phyloP scores from a whole-genome alignment of 164 flowering plant genomes.

The Chimonanthus salicifolius region DNA sequence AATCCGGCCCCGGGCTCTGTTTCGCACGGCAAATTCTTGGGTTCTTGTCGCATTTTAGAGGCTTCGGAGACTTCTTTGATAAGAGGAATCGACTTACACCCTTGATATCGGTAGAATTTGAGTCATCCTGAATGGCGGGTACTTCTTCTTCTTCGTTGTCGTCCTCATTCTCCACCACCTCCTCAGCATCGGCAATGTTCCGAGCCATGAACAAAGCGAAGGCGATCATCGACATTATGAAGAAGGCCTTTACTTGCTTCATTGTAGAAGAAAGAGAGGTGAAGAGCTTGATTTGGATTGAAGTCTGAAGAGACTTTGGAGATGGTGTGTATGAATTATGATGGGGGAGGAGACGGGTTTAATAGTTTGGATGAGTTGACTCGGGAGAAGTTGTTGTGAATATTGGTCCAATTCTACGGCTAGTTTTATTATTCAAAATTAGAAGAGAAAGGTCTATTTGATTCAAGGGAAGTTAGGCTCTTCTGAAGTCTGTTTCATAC shows the following conservation, averaged over 20 bases:
- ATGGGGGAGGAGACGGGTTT: neutral
- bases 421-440: neutral
- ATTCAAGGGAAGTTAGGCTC: neutral
- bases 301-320: neutral
- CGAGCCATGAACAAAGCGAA: neutral
- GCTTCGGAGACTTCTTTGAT: too few relatives aligned
- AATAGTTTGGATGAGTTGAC: neutral
- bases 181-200: neutral
- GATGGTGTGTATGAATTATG: neutral
- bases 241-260: slow-evolving; percentile 2
- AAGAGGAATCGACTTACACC: slow-evolving; percentile 5
- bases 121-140: neutral
- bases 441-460: neutral
- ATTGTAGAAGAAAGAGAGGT: slow-evolving; percentile 1
- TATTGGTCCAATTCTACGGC: neutral
- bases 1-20: slow-evolving; percentile 24
- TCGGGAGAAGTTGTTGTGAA: neutral
- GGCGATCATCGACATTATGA: neutral
- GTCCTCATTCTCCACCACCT: neutral
- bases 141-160: neutral
- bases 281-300: neutral
- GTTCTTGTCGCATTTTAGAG: slow-evolving; percentile 12
- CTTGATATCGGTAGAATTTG: neutral
- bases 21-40: slow-evolving; percentile 20
- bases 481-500: neutral